Conservation (phyloP, 345 rosid genomes). For the Brassica rapa region DNA sequence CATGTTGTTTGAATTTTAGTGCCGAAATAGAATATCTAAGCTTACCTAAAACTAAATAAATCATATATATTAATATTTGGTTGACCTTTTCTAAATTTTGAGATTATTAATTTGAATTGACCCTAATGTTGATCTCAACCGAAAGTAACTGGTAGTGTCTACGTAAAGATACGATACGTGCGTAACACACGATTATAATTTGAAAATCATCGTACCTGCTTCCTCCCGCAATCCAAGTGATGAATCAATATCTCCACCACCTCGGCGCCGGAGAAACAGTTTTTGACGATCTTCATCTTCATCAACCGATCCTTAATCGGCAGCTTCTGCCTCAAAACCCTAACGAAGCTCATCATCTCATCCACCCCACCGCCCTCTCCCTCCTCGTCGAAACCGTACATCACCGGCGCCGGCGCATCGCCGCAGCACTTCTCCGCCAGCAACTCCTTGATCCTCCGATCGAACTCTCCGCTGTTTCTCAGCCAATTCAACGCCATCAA, state of each 20-base stretch:
- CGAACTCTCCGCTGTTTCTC: constrained; percentile 70
- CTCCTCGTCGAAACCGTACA: constrained; percentile 64
- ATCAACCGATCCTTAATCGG: constrained; percentile 80
- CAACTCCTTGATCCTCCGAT: constrained; percentile 58
- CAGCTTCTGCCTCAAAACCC: constrained; percentile 61
- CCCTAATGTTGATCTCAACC: not conserved
- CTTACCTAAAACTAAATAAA: not conserved
- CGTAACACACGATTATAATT: constrained; percentile 18
- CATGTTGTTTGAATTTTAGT: not conserved
- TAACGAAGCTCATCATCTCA: constrained; percentile 52
- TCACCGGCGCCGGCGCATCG: constrained; percentile 61
- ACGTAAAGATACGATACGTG: not conserved
- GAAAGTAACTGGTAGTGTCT: not conserved
- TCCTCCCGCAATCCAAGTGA: constrained; percentile 70
- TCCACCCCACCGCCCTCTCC: constrained; percentile 31
- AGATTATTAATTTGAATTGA: not conserved
- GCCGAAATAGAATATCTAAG: not conserved
- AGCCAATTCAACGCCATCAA: constrained; percentile 75
- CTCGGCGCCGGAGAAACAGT: constrained; percentile 79
- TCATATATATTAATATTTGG: not conserved
- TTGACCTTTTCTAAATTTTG: not conserved
- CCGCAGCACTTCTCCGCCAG: constrained; percentile 50
- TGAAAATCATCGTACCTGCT: constrained; percentile 54
- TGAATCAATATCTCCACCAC: constrained; percentile 68
- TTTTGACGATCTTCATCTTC: constrained; percentile 87